Base-by-base conservation (phyloP, 768 basidiomycete species). In the Rickenella mellea region DNA sequence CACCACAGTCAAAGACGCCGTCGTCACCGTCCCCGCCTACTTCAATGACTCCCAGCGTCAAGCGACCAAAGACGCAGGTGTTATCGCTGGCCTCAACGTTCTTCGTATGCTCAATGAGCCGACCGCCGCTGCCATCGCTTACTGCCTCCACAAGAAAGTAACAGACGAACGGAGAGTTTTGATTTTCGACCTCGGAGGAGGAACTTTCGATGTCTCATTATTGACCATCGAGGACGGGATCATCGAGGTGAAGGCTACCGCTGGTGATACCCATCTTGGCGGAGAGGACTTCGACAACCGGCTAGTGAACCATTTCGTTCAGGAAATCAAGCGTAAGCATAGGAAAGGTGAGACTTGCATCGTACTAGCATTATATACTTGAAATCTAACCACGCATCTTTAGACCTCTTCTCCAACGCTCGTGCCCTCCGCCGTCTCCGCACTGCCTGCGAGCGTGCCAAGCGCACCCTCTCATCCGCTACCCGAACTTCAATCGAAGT, bases 31-130 rank as follows among this genome's bases (percentile, higher is more conserved):
- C 49, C 93, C 93, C 26, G 92, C 93, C 27, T 97, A 97, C 73
- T 97, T 97, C 76, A 98, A 98, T 65, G 92, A 98, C 70, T 93
- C 94, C 20, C 94, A 98, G 61, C 87, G 94, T 60, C 91, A 94
- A 58, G 94, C 94, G 17, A 98, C 94, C 55, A 98, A 96, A 71
- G 94, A 98, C 57, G 92, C 94, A 27, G 94, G 94, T 53, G 79
- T 78, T 46, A 97, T 98, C 55, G 76, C 91, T 15, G 94, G 94
- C 48, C 68, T 98, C 51, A 91, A 94, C 60, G 86, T 97, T 47
- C 86, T 94, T 56, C 91, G 94, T 69, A 96, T 97, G 64, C 93
- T 97, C 71, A 97, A 97, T 69, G 94, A 98, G 65, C 92, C 94
- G 28, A 98, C 94, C 36, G 94, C 94, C 29, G 94, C 94, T 40